phyloP scores from a whole-genome alignment of 768 basidiomycete species.

The Calocera viscosa region DNA sequence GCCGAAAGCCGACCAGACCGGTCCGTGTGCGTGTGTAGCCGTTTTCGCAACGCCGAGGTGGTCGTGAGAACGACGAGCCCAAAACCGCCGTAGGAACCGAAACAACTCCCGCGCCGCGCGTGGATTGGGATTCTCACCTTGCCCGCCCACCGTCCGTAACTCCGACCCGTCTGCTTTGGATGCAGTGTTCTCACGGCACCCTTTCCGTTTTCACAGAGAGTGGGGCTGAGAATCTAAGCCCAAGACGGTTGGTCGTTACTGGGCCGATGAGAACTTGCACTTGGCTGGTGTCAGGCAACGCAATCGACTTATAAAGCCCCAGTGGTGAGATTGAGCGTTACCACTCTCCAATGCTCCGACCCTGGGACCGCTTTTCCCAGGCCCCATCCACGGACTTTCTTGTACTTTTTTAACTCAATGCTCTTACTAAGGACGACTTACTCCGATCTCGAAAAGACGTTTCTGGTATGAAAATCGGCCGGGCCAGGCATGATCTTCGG shows the following conservation, averaged over 20 bases:
- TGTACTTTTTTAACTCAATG: no score
- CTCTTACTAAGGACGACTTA: no score
- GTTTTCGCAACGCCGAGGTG: not conserved
- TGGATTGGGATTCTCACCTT: not conserved
- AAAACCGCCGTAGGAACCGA: not conserved
- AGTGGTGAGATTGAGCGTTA: no score
- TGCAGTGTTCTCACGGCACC: not conserved
- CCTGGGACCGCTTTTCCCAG: no score
- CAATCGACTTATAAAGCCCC: no score
- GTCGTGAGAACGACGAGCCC: slow-evolving; percentile 2
- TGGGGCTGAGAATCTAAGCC: not conserved
- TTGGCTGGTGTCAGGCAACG: no score
- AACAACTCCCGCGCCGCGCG: not conserved
- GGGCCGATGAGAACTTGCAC: not conserved
- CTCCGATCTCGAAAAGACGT: no score
- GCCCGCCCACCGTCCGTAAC: not conserved
- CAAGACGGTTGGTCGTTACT: not conserved
- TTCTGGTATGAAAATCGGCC: no score
- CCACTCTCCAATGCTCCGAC: no score
- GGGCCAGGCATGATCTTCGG: no score
- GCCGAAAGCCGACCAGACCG: not conserved
- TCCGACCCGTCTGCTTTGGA: not conserved
- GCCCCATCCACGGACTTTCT: no score
- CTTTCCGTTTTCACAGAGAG: not conserved
- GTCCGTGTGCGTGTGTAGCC: not conserved